Base-by-base conservation (phyloP, 2,329 filamentous ascomycete species). In the Colletotrichum sp. region DNA sequence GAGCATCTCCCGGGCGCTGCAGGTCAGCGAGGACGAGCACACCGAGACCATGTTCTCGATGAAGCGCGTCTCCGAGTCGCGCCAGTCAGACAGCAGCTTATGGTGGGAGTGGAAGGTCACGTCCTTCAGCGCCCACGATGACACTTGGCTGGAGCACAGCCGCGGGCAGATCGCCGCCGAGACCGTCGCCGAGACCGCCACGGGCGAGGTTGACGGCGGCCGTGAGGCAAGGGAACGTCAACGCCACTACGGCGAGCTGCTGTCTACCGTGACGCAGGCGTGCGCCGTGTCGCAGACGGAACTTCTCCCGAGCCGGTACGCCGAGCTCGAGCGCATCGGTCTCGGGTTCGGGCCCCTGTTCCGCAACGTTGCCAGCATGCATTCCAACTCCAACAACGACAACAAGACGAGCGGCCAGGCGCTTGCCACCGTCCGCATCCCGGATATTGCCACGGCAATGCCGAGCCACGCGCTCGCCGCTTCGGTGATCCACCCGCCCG, bases 401-500 rank as follows among this genome's bases (percentile, higher is more conserved):
- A 7, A 60, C 28, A 32, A 60, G 57, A 32, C 28, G 57, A 60
- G 24, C 26, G 57, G 57, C 57, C 57, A 60, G 28, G 8, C 57
- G 28, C 28, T 60, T 32, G 57, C 57, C 57, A 60, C 57, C 57
- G 12, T 60, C 28, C 57, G 43, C 43, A 70, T 77, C 26, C 78
- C 77, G 7, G 78, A 79, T 24, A 68, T 77, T 48, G 57, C 63
- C 21, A n/a, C 78, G 34, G 81, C 83, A 34, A 78, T 76, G 21
- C 77, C 79, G 1, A 77, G 82, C 21, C 68, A 67, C 21, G 66
- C 66, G 6, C 66, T 68, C 66, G 66, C 66, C 48, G 18, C 66
- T 34, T 68, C 66, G 30, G 78, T 80, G 26, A 78, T 84, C 36
- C 84, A 85, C 65, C 83, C 84, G 2, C 78, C 82, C 4, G 83